Evolutionary conservation across 768 basidiomycete species (phyloP).

Genomic region (Auriscalpium microsporum): DNA sequence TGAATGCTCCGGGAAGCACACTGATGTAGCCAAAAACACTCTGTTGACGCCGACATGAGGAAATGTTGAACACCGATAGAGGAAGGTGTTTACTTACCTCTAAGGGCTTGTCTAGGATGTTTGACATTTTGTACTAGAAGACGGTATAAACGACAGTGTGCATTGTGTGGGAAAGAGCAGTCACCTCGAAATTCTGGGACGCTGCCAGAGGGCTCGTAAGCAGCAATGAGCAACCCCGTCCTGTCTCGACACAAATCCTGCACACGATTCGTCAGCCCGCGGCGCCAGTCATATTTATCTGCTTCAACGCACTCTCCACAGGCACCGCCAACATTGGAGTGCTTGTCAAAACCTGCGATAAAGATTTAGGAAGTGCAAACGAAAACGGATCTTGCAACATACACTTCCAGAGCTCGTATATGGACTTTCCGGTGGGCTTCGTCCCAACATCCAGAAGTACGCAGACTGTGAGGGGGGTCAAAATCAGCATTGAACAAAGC

Average conservation of each 20-base stretch:
- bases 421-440: conserved; percentile 88
- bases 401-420: conserved; percentile 97
- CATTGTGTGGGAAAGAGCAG: background rate
- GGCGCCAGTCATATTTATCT: background rate
- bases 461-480: conserved; percentile 48
- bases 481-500: background rate
- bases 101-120: conserved; percentile 91
- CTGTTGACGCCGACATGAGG: conserved; percentile 20
- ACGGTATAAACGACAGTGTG: background rate
- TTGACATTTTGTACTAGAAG: conserved; percentile 83
- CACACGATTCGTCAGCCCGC: background rate
- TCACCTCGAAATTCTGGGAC: conserved; percentile 89
- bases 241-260: conserved; percentile 78
- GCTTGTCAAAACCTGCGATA: conserved; percentile 58
- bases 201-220: conserved; percentile 76
- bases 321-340: conserved; percentile 82
- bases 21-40: conserved; percentile 84
- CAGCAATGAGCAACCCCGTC: conserved; percentile 61
- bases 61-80: background rate
- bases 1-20: conserved; percentile 88
- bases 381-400: conserved; percentile 3
- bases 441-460: conserved; percentile 92
- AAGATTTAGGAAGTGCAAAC: background rate
- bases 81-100: conserved; percentile 44
- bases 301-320: conserved; percentile 71